Evolutionary conservation across 2,329 filamentous ascomycete species (phyloP), one percentile per base, ranked within the genome.

Genomic region (Hortaea werneckii): DNA sequence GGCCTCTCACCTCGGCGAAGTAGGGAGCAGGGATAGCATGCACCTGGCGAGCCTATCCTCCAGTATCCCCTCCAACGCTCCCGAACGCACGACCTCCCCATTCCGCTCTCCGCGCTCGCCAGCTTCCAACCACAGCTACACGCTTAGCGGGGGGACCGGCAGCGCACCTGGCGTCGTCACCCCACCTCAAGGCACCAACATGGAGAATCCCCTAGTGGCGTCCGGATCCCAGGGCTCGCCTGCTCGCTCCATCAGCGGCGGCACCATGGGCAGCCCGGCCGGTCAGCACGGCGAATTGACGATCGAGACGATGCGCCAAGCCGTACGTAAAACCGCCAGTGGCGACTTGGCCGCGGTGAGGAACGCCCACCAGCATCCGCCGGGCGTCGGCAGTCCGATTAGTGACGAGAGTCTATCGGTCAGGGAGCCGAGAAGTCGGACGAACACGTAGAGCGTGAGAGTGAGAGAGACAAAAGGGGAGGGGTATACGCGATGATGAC

Each of bases 261-360:
- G 4, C 49, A 49, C 43, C 45, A 45, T 11, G 7, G 50, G 47
- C 37, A 26, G 37, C 5, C 37, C 37, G 3, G n/a, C 32, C 2
- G 20, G 37, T 5, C 70, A 72, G 49, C 75, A 72, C 40, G 78
- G 80, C 27, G 89, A 95, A 51, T 70, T 95, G 49, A 87, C 85
- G 48, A 85, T 95, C 53, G 88, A 95, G 72, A 95, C 89, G 4
- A 94, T 95, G 89, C 77, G 83, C 43, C 88, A 95, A 67, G 89
- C 87, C 11, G 71, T 95, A 59, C 76, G 85, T 60, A 83, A 86
- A 64, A 94, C 88, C 10, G 86, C 82, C 40, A 95, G 87, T 65
- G 79, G 84, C 12, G 90, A 95, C 62, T 68, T 95, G 47, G 51
- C 65, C 13, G 68, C 67, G 28, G 48, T 45, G 41, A 63, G 68